These are phyloP conservation scores for Crepidotus variabilis DNA, from an alignment of 768 basidiomycete genomes.

Conservation along the genomic window DNA sequence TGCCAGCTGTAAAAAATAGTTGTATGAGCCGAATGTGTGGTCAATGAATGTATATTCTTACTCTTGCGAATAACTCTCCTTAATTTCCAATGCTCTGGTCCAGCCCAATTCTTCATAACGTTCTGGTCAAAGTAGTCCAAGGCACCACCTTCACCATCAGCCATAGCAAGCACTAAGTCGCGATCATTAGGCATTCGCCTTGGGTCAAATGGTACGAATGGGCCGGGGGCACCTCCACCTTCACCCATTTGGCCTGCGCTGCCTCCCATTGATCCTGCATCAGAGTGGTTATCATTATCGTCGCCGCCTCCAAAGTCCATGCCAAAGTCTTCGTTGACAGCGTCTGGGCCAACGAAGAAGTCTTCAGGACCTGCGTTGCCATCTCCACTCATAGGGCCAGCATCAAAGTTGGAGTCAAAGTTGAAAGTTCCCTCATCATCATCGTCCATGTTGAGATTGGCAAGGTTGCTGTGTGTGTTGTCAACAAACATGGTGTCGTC, in stretches of 20 bases:
- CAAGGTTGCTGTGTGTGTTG: slow-evolving; percentile 38
- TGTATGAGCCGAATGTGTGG: slow-evolving; percentile 4
- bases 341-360: slow-evolving; percentile 38
- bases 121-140: slow-evolving; percentile 90
- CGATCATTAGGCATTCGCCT: slow-evolving; percentile 69
- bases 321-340: slow-evolving; percentile 35
- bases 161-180: slow-evolving; percentile 86
- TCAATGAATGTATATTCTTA: slow-evolving; percentile 31
- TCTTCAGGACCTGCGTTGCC: slow-evolving; percentile 22
- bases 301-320: slow-evolving; percentile 35
- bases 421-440: slow-evolving; percentile 33
- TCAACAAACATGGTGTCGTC: slow-evolving; percentile 66
- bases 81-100: slow-evolving; percentile 98
- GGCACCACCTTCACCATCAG: slow-evolving; percentile 49
- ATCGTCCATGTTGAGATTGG: slow-evolving; percentile 43
- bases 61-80: slow-evolving; percentile 75
- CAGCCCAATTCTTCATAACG: slow-evolving; percentile 94
- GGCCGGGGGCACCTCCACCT: slow-evolving; percentile 35
- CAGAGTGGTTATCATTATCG: slow-evolving; percentile 36
- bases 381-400: slow-evolving; percentile 16
- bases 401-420: slow-evolving; percentile 37
- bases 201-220: slow-evolving; percentile 82
- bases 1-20: slow-evolving; percentile 16
- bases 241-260: slow-evolving; percentile 32
- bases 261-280: slow-evolving; percentile 40